phyloP scores from a whole-genome alignment of 768 basidiomycete species.

The Trametes coccinea region DNA sequence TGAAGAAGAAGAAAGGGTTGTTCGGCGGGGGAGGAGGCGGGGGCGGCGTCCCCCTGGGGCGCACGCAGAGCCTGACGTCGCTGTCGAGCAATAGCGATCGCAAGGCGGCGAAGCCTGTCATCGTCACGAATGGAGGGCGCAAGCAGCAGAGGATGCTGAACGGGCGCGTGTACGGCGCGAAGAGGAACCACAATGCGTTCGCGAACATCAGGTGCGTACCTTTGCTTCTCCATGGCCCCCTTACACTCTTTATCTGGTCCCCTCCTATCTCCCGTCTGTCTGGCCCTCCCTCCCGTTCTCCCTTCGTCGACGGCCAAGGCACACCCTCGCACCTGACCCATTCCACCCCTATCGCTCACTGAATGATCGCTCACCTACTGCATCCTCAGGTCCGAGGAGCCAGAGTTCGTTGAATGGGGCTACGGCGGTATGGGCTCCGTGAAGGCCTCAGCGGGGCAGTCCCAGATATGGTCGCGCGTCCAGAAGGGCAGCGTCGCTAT shows the following conservation, averaged over 20 bases:
- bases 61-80: constrained; percentile 23
- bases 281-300: not conserved
- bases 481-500: constrained; percentile 27
- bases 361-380: not conserved
- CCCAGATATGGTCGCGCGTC: constrained; percentile 25
- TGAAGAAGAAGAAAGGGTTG: constrained; percentile 23
- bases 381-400: constrained; percentile 50
- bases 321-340: not conserved
- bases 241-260: not conserved
- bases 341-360: not conserved
- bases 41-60: constrained; percentile 25
- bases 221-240: not conserved
- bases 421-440: constrained; percentile 77
- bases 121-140: constrained; percentile 14
- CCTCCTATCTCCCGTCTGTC: not conserved
- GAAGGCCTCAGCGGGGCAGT: constrained; percentile 22
- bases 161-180: constrained; percentile 76
- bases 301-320: not conserved
- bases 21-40: constrained; percentile 7
- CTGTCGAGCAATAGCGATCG: constrained; percentile 17
- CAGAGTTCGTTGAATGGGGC: constrained; percentile 92
- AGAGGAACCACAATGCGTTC: constrained; percentile 52
- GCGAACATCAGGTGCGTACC: constrained; percentile 43
- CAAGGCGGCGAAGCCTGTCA: constrained; percentile 3
- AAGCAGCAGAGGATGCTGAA: constrained; percentile 62